A percentile compares a stretch with the other conserved stretches of the same genome.
Conservation (phyloP, 305 asterid species). For the Fraxinus latifolia region DNA sequence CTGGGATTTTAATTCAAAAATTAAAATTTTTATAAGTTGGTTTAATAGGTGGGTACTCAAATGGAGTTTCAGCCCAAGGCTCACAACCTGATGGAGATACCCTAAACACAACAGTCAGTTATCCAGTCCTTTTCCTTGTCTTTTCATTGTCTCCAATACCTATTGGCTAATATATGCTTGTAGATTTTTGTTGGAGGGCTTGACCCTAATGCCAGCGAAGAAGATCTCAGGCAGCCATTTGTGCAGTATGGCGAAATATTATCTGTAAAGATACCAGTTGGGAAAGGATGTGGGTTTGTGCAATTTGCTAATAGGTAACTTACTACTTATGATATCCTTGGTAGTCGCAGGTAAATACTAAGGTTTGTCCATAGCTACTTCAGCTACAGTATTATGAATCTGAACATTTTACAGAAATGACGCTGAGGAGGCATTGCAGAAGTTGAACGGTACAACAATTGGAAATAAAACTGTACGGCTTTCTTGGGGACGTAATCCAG, state of each 20-base stretch:
- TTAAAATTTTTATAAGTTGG: conserved; percentile 20
- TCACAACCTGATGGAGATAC: conserved; percentile 46
- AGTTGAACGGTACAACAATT: conserved; percentile 67
- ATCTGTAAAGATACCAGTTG: conserved; percentile 86
- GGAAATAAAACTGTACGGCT: conserved; percentile 92
- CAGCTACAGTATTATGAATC: background rate
- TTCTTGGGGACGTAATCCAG: conserved; percentile 97
- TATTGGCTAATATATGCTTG: conserved; percentile 25
- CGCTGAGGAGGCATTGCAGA: conserved; percentile 91
- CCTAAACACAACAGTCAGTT: conserved; percentile 50
- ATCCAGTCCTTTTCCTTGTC: conserved; percentile 15
- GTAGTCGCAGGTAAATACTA: background rate
- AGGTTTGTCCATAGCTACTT: background rate
- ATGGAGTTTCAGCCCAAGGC: conserved; percentile 41
- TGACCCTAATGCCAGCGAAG: conserved; percentile 78
- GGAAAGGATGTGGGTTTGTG: conserved; percentile 96
- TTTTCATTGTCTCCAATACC: background rate
- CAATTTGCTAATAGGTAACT: conserved; percentile 79
- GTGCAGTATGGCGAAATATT: conserved; percentile 74
- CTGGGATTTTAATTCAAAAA: background rate
- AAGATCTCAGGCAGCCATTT: conserved; percentile 88
- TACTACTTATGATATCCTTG: background rate
- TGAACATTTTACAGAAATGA: conserved; percentile 45
- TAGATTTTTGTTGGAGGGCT: conserved; percentile 99
- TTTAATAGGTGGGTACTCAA: conserved; percentile 66